Evolutionary conservation across 306 rosid genomes (phyloP), one percentile per base, ranked within the genome.

Genomic region (Pterocarpus santalinus): DNA sequence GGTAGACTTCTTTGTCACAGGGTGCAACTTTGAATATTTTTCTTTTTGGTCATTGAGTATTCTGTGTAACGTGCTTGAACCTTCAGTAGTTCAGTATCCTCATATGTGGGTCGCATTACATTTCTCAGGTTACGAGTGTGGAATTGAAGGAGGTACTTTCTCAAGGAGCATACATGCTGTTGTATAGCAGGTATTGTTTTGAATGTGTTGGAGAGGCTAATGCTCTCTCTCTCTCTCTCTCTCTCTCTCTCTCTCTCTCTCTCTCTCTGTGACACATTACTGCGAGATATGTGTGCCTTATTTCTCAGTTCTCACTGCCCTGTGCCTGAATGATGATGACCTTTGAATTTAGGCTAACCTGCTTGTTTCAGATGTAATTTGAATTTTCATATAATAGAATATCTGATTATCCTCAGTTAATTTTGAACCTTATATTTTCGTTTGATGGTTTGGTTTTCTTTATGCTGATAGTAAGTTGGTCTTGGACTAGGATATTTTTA

Each of bases 151-250:
- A 96, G 83, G 98, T 96, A 66, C 97, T 96, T 87, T 93, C 98
- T 82, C 92, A 96, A 85, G 98, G 90, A 64, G 98, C 97, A 22
- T 96, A 96, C 83, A 96, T 96, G 99, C 97, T 96, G 79, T 86
- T 96, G 73, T 96, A 93, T 83, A 88, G 91, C 87, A 96, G 98
- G 98, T 95, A 86, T 17, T 69, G 32, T 81, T 77, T 16, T 73
- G 62, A 56, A 58, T 46, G 67, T 46, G 60, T 61, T 72, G 34
- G 52, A 84, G 47, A 72, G 77, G 65, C 81, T 41, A 39, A 49
- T 73, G 17, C 65, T 65, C 53, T 69, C 61, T 30, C 30, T 58
- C 56, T 57, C 53, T 63, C 49, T 30, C 5, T 47, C 46, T 36
- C 22, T 56, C 8, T 9, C 8, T 8, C 44, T 39, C 44, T 43